Base-by-base conservation (phyloP, 352 stramenopile genomes). In the Pythium aristosporum region DNA sequence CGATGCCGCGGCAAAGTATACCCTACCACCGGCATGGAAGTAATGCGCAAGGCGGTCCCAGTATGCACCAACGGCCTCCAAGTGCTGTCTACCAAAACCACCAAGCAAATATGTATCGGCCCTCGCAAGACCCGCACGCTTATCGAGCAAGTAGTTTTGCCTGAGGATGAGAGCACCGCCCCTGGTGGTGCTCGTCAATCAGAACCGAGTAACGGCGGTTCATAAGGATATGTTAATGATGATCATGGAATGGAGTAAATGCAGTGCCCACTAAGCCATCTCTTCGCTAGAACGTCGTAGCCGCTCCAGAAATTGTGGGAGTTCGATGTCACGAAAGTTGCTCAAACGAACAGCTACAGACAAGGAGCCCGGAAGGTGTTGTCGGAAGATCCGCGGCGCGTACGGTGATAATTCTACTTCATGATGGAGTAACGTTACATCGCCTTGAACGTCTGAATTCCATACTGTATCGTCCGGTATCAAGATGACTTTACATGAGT, bases 71-170 rank as follows among this genome's bases (percentile, higher is more conserved):
- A 68, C 65, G 65, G 43, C 65, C 59, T 65, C 65, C 65, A 28
- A 72, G 65, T 36, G 41, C 67, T 54, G 65, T 59, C 59, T 72
- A 72, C 43, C 65, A 68, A 58, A 44, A 65, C 20, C 56, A 46
- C 39, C 39, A 46, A 46, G 42, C 21, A 32, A 28, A 52, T 18
- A 47, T 50, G 10, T 68, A 72, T 49, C 60, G 57, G 39, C 60
- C 65, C 15, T 65, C 65, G 36, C 57, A 65, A 61, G 58, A 72
- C 39, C 58, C 53, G 13, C 59, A 58, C 36, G 46, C 57, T 34
- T 65, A 64, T 57, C 56, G 63, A 63, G 63, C 56, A 57, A 70
- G 63, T 58, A 70, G 63, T 58, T 70, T 70, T 57, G 63, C 63
- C 36, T 70, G 63, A 61, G 48, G 9, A 7, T 42, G 15, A 20